Evolutionary conservation across 106 monocot genomes (phyloP), one percentile per base, ranked within the genome.

Genomic region (Acanthochlamys bracteata): DNA sequence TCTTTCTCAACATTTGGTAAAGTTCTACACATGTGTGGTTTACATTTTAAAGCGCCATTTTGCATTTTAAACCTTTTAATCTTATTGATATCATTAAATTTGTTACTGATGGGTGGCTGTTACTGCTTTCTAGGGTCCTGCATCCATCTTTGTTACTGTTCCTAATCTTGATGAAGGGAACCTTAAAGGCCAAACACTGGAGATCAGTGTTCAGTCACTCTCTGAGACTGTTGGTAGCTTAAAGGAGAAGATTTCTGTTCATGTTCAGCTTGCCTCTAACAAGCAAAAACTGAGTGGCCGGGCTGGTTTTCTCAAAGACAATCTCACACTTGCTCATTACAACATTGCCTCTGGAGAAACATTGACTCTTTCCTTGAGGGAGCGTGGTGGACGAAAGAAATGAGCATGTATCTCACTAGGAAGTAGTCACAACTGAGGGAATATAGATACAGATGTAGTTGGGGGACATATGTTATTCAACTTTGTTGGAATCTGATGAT

Each of bases 331-430:
- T 76, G 91, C 91, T 68, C 84, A 91, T 73, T 98, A 98, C 72
- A 98, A 98, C 64, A 79, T 98, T 68, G 70, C 73, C 10, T 76
- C 88, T 39, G 83, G 88, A 43, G 96, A 91, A 71, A 80, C 83
- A 11, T 53, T 98, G 11, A 68, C 79, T 39, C 82, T 98, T 55
- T 77, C 96, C 56, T 78, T 98, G 41, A 90, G 96, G 78, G 96
- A 98, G 74, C 91, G 96, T 83, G 96, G 96, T 73, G 96, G 96
- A 64, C 75, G 91, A 81, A 98, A 98, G 81, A 82, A 80, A 88
- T 91, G 71, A 94, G 26, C 42, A 17, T 55, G 49, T 9, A 49
- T 49, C 4, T 49, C 2, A 9, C 9, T 33, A 33, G 4, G 6
- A 33, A 1, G 6, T 33, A 6, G 33, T 33, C 6, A 33, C 6